Evolutionary conservation across 331 rosid species (phyloP).

Genomic region (Phaseolus coccineus): DNA sequence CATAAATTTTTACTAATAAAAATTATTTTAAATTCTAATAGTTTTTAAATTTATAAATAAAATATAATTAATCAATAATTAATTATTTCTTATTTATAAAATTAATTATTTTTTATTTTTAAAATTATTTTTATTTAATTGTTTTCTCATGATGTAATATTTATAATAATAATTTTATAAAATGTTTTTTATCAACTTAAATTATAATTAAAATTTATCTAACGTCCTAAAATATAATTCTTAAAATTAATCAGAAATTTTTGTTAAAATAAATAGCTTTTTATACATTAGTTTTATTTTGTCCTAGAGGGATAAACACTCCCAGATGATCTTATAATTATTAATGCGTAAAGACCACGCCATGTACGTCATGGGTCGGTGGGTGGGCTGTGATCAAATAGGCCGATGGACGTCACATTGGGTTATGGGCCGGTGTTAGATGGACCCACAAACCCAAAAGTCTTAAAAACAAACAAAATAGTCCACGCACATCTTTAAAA

Average conservation of each 20-base stretch:
- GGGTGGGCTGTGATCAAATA: constrained; percentile 14
- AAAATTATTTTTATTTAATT: too few relatives aligned
- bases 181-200: background rate
- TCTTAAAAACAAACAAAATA: background rate
- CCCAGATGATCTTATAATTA: background rate
- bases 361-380: background rate
- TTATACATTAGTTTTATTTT: too few relatives aligned
- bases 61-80: too few relatives aligned
- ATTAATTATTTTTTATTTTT: too few relatives aligned
- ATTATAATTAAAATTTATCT: background rate
- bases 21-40: too few relatives aligned
- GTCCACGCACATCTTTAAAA: background rate
- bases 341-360: background rate
- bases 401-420: constrained; percentile 7
- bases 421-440: constrained; percentile 31
- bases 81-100: too few relatives aligned
- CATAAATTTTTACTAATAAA: too few relatives aligned
- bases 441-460: constrained; percentile 27
- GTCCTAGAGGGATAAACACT: background rate
- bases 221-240: background rate
- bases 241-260: background rate
- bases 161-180: background rate
- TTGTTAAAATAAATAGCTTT: background rate
- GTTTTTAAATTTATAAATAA: too few relatives aligned
- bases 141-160: background rate